phyloP scores from a whole-genome alignment of 345 rosid genomes.

The Aquilaria yunnanensis region DNA sequence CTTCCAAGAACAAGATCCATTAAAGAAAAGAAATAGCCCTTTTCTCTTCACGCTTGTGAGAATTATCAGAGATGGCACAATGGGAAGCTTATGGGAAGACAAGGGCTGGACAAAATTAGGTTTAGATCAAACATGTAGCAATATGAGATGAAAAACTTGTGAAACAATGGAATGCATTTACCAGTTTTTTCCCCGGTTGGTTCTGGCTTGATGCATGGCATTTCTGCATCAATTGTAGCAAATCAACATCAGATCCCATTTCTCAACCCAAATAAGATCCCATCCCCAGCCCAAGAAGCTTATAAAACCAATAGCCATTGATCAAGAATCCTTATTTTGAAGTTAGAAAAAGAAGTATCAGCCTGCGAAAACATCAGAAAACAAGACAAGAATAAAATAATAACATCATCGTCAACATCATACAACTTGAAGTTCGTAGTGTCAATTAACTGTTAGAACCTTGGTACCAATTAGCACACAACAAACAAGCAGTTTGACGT shows the following conservation, averaged over 20 bases:
- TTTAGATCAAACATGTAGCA: slow-evolving; percentile 1
- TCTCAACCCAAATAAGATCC: background rate
- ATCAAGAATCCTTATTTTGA: too few relatives aligned
- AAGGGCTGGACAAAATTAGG: background rate
- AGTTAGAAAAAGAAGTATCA: background rate
- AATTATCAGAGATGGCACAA: too few relatives aligned
- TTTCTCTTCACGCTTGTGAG: too few relatives aligned
- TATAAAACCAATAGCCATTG: too few relatives aligned
- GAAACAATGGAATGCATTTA: slow-evolving; percentile 18
- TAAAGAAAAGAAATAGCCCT: too few relatives aligned
- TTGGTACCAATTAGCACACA: too few relatives aligned
- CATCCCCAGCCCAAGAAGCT: too few relatives aligned
- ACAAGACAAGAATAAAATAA: slow-evolving; percentile 1
- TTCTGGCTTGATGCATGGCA: slow-evolving; percentile 59
- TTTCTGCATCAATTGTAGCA: slow-evolving; percentile 47
- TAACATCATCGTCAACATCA: background rate
- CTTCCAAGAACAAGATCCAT: too few relatives aligned
- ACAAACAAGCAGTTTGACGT: too few relatives aligned
- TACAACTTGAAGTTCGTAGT: too few relatives aligned
- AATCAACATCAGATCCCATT: slow-evolving; percentile 11
- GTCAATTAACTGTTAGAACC: too few relatives aligned
- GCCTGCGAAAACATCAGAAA: background rate
- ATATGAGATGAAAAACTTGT: background rate
- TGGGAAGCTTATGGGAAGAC: background rate
- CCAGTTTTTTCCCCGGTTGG: slow-evolving; percentile 34